Base-by-base conservation (phyloP, 1,139 yeast genomes). In the Eremothecium cymbalariae region DNA sequence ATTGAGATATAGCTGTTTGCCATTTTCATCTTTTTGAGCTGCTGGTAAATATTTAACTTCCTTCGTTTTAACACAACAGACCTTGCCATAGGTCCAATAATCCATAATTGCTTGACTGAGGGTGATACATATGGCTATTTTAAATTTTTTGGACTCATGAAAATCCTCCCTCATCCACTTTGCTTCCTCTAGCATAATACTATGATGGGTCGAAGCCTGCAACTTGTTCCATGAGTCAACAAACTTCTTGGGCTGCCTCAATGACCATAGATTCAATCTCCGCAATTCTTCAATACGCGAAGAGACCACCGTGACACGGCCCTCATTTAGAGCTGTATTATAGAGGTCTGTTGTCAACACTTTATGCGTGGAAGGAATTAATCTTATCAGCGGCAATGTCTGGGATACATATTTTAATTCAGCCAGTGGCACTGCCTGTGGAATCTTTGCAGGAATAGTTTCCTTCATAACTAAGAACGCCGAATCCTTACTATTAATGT, bases 231-330 rank as follows among this genome's bases (percentile, higher is more conserved):
- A 70, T 0, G 97, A 96, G 43, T 85, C 94, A 17, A 67, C 56
- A 48, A 69, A 78, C 43, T 72, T 70, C 35, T 72, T 67, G 1
- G 94, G 95, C 55, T 93, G 98, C 33, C 95, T 69, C 37, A 88
- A 64, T 18, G 95, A 81, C 98, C 98, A 93, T 48, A 82, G 77
- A 4, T 85, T 84, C 38, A 80, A 79, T 35, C 94, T 67, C 53
- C 86, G 84, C 41, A 93, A 66, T 54, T 88, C 97, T 52, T 90
- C 98, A 31, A 93, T 88, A 39, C 97, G 71, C 3, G 94, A 83
- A 50, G 85, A 83, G 11, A 85, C 74, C n/a, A 86, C 95, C 0
- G 95, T 85, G 7, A 90, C 76, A 53, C 88, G 83, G 6, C 96
- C 95, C 54, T 90, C 99, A n/a, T 85, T 70, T 18, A 88, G 63